phyloP scores from a whole-genome alignment of 495 filamentous ascomycete species.

The Penicillium riverlandense region DNA sequence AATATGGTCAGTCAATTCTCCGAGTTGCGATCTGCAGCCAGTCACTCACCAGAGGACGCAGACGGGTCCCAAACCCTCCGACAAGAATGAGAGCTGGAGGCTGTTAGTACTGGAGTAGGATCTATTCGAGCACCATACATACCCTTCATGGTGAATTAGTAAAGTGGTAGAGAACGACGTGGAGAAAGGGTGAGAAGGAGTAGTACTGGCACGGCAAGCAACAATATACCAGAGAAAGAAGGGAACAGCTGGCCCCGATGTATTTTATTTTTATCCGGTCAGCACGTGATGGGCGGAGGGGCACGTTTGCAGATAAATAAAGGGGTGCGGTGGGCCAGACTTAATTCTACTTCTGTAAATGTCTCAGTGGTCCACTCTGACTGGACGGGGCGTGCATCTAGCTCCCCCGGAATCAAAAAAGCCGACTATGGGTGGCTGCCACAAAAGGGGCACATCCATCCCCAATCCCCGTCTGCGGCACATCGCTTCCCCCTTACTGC shows the following conservation, averaged over 20 bases:
- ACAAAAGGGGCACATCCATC: neutral
- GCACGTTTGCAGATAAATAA: slow-evolving; percentile 26
- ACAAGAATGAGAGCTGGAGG: slow-evolving; percentile 91
- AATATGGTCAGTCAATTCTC: slow-evolving; percentile 5
- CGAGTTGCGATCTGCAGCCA: slow-evolving; percentile 9
- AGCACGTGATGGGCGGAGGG: slow-evolving; percentile 18
- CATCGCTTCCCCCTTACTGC: slow-evolving; percentile 17
- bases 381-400: too few relatives aligned
- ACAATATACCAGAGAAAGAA: slow-evolving; percentile 4
- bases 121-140: slow-evolving; percentile 12
- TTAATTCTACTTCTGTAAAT: neutral
- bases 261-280: slow-evolving; percentile 29
- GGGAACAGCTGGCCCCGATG: slow-evolving; percentile 28
- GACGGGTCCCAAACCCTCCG: slow-evolving; percentile 96
- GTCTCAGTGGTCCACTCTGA: neutral
- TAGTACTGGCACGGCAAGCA: too few relatives aligned
- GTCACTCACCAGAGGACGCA: slow-evolving; percentile 85
- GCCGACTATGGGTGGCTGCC: neutral
- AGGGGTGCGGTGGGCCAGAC: slow-evolving; percentile 6
- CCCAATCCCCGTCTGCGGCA: neutral
- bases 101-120: slow-evolving; percentile 3
- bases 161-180: slow-evolving; percentile 5
- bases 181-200: neutral
- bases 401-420: too few relatives aligned
- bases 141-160: slow-evolving; percentile 44